A percentile compares a stretch with the other conserved stretches of the same genome.
These are phyloP conservation scores for Colletotrichum plurivorum DNA, from an alignment of 2,329 filamentous ascomycete species.

Conservation along the genomic window DNA sequence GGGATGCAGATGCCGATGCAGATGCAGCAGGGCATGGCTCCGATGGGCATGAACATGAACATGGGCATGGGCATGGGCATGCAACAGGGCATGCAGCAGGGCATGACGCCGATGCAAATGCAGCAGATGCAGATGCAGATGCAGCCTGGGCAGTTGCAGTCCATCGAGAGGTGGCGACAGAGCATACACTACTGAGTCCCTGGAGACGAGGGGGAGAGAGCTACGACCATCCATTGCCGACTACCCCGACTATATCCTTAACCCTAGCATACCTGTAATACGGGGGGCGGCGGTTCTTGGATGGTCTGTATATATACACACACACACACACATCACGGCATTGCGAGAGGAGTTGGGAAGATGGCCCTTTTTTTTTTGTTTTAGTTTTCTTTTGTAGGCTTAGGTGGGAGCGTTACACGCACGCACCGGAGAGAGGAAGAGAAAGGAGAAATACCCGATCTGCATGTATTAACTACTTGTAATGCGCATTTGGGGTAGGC, in stretches of 20 bases:
- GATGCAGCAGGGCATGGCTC: background rate
- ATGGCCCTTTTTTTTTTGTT: slow-evolving; percentile 19
- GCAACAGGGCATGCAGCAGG: slow-evolving; percentile 38
- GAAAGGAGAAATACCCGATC: too few relatives aligned
- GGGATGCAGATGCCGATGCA: slow-evolving; percentile 43
- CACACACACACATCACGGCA: slow-evolving; percentile 26
- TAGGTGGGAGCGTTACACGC: too few relatives aligned
- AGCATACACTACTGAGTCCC: slow-evolving; percentile 47
- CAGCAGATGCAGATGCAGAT: slow-evolving; percentile 38
- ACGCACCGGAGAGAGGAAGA: too few relatives aligned
- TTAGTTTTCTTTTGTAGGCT: background rate
- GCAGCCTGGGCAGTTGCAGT: slow-evolving; percentile 40
- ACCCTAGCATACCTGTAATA: background rate
- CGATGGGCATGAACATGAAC: slow-evolving; percentile 33
- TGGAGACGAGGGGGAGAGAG: background rate
- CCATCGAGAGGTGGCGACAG: slow-evolving; percentile 57
- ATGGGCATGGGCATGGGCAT: slow-evolving; percentile 36
- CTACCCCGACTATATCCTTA: background rate
- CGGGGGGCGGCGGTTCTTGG: background rate
- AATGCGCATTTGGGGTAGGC: too few relatives aligned
- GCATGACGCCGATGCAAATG: slow-evolving; percentile 44
- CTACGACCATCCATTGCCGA: background rate
- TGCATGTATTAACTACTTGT: too few relatives aligned
- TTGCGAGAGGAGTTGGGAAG: slow-evolving; percentile 38
- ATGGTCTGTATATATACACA: slow-evolving; percentile 17